phyloP scores from a whole-genome alignment of 1,139 yeast genomes.

The Yamadazyma atmosphaerica region DNA sequence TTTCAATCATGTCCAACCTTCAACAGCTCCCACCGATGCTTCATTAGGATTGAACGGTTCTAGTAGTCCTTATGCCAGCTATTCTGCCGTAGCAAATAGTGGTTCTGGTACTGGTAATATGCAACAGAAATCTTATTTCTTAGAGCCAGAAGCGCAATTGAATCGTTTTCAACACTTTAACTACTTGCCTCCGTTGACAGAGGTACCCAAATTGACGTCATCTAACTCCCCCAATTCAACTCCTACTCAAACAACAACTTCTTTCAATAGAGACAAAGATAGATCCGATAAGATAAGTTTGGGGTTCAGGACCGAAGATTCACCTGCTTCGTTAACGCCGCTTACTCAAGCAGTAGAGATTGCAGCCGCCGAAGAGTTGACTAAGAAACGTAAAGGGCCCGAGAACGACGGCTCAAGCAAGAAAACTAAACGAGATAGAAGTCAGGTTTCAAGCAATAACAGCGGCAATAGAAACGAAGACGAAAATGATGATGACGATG shows the following conservation, averaged over 20 bases:
- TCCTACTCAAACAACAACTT: neutral
- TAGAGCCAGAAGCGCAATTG: constrained; percentile 59
- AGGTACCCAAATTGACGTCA: constrained; percentile 67
- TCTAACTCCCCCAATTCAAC: constrained; percentile 38
- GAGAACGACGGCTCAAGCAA: constrained; percentile 8
- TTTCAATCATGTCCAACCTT: constrained; percentile 15
- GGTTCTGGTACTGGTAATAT: constrained; percentile 13
- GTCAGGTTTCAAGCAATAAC: too few species aligned
- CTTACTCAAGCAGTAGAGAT: constrained; percentile 46
- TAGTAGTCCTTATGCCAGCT: constrained; percentile 52
- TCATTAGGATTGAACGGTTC: constrained; percentile 50
- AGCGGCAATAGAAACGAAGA: constrained; percentile 5
- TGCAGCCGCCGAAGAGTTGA: constrained; percentile 38
- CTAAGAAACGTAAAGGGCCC: constrained; percentile 12
- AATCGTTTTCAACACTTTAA: constrained; percentile 70
- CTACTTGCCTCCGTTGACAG: constrained; percentile 68
- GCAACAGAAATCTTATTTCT: constrained; percentile 15
- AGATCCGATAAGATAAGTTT: neutral
- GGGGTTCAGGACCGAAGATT: constrained; percentile 10
- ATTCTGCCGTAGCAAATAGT: constrained; percentile 49
- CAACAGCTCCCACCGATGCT: constrained; percentile 6
- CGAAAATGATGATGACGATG: constrained; percentile 14
- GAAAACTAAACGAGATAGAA: constrained; percentile 4
- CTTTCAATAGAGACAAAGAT: neutral
- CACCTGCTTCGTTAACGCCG: constrained; percentile 33